Evolutionary conservation across 2,329 filamentous ascomycete species (phyloP), one percentile per base, ranked within the genome.

Genomic region (Fusarium cyanostomum): DNA sequence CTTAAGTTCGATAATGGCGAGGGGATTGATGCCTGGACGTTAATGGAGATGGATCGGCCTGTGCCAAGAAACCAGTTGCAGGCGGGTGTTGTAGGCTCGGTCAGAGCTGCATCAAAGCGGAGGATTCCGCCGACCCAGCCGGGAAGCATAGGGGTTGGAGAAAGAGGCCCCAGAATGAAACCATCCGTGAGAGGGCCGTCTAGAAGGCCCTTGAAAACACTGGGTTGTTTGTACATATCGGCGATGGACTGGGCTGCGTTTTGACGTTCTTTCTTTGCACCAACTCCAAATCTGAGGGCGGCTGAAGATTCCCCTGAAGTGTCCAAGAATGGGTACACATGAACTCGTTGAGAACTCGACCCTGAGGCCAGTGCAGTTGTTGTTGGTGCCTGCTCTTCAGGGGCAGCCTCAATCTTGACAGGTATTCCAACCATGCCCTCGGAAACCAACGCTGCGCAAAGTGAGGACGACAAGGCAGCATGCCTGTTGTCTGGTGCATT

Each of bases 101-200:
- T 11, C 8, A 34, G 8, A 24, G 15, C 11, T 2, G 33, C 33
- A 26, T 53, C n/a, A 2, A 53, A 39, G 9, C 51, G 41, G 16
- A 48, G n/a, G 18, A 48, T 39, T 12, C 41, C 51, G 1, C 51
- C 51, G 10, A 24, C 11, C 51, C 42, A 53, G 16, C 3, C 24
- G 10, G 51, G 51, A n/a, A 38, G 33, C 33, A 28, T 48, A 13
- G 41, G 1, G 1, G 42, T 53, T 3, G 51, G 26, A 16, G 13
- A 38, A 9, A 48, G 26, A 12, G 51, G 51, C 8, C 51, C 42
- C 8, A 53, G 15, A 5, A 53, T 24, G 15, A 38, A 24, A 4
- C 51, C 42, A 3, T 53, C 51, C 8, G 51, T 46, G 18, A 48
- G 2, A 27, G 51, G 42, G n/a, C 51, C 51, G 5, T 53, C 18